Evolutionary conservation across 1,284 basidiomycete species (phyloP).

Genomic region (Ceratobasidium papillatum): DNA sequence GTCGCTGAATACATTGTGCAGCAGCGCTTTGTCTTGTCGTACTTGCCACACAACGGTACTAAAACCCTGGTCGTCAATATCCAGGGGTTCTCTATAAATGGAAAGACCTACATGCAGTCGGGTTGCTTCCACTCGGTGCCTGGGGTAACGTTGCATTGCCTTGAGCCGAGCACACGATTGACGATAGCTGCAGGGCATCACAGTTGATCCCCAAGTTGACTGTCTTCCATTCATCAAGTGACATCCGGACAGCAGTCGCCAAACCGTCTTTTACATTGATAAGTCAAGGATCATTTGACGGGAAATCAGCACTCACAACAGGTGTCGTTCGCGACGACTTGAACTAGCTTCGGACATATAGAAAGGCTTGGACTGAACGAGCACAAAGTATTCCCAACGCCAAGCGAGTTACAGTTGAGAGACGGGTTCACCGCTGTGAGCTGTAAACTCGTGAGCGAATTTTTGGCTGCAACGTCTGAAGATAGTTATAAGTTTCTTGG

Average conservation of each 20-base stretch:
- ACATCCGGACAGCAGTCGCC: background rate
- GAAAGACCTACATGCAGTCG: background rate
- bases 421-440: background rate
- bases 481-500: background rate
- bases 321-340: slow-evolving; percentile 5
- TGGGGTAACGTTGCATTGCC: slow-evolving; percentile 1
- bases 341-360: slow-evolving; percentile 1
- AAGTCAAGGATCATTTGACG: background rate
- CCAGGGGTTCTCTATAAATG: too few species aligned
- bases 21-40: slow-evolving; percentile 2
- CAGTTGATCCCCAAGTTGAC: background rate
- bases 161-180: slow-evolving; percentile 2
- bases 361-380: background rate
- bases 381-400: background rate
- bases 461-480: background rate
- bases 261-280: background rate
- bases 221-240: background rate
- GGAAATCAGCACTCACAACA: background rate
- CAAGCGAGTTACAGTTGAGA: background rate
- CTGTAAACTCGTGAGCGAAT: background rate
- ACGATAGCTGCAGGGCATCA: background rate
- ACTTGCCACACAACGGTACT: slow-evolving; percentile 1
- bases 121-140: slow-evolving; percentile 1
- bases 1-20: slow-evolving; percentile 1
- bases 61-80: background rate